Base-by-base conservation (phyloP, 176 grass and related monocot genomes). In the Oryza australiensis region DNA sequence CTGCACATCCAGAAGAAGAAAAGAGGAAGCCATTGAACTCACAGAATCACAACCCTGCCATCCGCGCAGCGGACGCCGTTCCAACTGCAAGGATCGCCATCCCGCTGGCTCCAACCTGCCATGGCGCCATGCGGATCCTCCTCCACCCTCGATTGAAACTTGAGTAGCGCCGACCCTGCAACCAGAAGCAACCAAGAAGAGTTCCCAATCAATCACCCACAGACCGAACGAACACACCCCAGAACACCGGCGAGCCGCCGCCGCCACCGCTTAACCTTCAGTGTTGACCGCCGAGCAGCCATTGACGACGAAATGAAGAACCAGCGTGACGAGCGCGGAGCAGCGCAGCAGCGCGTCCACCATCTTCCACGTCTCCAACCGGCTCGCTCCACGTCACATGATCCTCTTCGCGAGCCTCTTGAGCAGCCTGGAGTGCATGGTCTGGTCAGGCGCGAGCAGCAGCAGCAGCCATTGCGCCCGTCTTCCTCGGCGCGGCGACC, bases 1-100 rank as follows among this genome's bases (percentile, higher is more conserved):
- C 10, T 59, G 20, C 33, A 34, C 55, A 26, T 7, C 46, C 72
- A 78, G 33, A 79, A 33, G 4, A 78, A 70, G n/a, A 33, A 9
- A 42, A 70, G 10, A 72, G 26, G 40, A 76, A 79, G 72, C 33
- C 66, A 78, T 74, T 41, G 32, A 83, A 92, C 97, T 95, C 82
- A 99, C 97, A 99, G 29, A 62, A 86, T 83, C 70, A 87, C 84
- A 43, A 99, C 91, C 83, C 92, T 83, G 70, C 77, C 93, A 83
- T 87, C 73, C 1, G 66, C 12, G 27, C 97, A 99, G 55, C 29
- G 51, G 77, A 99, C 76, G 38, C 97, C 91, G 6, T 79, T 91
- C 97, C 97, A 99, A 41, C 81, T 83, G 76, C 97, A 99, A n/a
- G 93, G 91, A 70, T 90, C 60, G 3, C 14, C 29, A 8, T 95